Conservation (phyloP, 805 yeast genomes). For the Ascoidea rubescens region DNA sequence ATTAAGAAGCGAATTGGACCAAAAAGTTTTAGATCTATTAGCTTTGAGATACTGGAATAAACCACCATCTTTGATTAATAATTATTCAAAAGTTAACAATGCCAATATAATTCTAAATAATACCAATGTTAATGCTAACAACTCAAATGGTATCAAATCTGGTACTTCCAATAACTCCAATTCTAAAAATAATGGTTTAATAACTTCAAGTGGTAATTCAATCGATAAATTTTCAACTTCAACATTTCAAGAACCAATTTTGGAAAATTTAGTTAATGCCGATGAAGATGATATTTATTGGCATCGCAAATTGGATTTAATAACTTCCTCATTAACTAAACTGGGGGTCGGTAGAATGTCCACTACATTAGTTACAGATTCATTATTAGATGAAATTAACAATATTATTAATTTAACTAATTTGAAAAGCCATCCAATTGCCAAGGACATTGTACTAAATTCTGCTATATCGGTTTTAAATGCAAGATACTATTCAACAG, state of each 20-base stretch:
- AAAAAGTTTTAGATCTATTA: constrained; percentile 69
- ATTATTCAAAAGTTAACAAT: constrained; percentile 24
- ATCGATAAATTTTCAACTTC: background rate
- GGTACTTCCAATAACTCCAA: constrained; percentile 8
- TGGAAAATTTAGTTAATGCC: constrained; percentile 42
- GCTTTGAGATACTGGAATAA: constrained; percentile 91
- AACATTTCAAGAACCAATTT: constrained; percentile 28
- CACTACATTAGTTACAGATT: constrained; percentile 69
- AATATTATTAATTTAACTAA: constrained; percentile 63
- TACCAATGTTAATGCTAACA: background rate
- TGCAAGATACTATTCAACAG: constrained; percentile 74
- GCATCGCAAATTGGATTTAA: constrained; percentile 75
- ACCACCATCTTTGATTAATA: constrained; percentile 20
- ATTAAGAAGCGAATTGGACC: constrained; percentile 76
- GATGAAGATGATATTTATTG: constrained; percentile 65
- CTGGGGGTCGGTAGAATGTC: constrained; percentile 88
- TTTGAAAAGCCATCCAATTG: constrained; percentile 75
- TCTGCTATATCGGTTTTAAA: constrained; percentile 75
- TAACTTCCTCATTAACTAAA: constrained; percentile 77
- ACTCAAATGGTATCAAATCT: constrained; percentile 4
- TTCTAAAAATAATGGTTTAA: constrained; percentile 1
- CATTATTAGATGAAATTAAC: constrained; percentile 64
- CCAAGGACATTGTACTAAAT: constrained; percentile 65
- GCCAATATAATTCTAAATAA: background rate
- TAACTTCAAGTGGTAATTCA: background rate